Percentiles rank a stretch among this genome's conserved stretches.
These are phyloP conservation scores for Sutorius eximius DNA, from an alignment of 1,284 basidiomycete genomes.

Conservation along the genomic window DNA sequence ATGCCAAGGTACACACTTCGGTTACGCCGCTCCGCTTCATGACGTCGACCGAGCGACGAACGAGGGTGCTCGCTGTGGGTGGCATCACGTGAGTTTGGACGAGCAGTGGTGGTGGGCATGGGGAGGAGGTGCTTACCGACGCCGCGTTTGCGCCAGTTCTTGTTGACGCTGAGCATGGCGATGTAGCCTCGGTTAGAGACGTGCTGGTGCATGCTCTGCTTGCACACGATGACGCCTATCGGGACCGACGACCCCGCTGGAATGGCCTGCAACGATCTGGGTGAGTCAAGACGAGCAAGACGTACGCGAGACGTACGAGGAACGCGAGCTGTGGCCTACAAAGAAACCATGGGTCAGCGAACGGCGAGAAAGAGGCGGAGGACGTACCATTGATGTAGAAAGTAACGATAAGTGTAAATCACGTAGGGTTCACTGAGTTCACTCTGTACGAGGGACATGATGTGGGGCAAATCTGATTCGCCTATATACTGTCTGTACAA, in stretches of 20 bases:
- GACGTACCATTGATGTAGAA: slow-evolving; percentile 87
- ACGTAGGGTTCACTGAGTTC: slow-evolving; percentile 96
- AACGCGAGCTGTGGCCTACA: slow-evolving; percentile 91
- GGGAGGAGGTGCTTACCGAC: slow-evolving; percentile 63
- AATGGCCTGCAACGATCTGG: slow-evolving; percentile 25
- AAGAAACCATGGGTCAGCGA: slow-evolving; percentile 6
- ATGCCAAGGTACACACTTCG: slow-evolving; percentile 55
- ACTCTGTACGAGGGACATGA: slow-evolving; percentile 86
- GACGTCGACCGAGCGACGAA: slow-evolving; percentile 66
- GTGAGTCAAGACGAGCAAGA: neutral
- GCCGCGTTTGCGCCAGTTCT: slow-evolving; percentile 79
- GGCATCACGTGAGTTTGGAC: neutral
- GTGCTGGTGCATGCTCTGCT: slow-evolving; percentile 85
- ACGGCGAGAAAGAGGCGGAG: neutral
- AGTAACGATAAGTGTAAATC: slow-evolving; percentile 91
- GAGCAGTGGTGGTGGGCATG: slow-evolving; percentile 1
- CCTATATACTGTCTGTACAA: slow-evolving; percentile 71
- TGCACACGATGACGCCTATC: slow-evolving; percentile 93
- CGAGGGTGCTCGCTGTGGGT: slow-evolving; percentile 30
- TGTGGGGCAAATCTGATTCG: slow-evolving; percentile 75
- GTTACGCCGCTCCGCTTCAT: slow-evolving; percentile 83
- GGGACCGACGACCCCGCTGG: slow-evolving; percentile 56
- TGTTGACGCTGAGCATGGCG: slow-evolving; percentile 92
- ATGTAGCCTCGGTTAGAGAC: slow-evolving; percentile 89
- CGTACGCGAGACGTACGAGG: slow-evolving; percentile 56